Evolutionary conservation across 2,329 filamentous ascomycete genomes (phyloP), one percentile per base, ranked within the genome.

Genomic region (Aureobasidium musti): DNA sequence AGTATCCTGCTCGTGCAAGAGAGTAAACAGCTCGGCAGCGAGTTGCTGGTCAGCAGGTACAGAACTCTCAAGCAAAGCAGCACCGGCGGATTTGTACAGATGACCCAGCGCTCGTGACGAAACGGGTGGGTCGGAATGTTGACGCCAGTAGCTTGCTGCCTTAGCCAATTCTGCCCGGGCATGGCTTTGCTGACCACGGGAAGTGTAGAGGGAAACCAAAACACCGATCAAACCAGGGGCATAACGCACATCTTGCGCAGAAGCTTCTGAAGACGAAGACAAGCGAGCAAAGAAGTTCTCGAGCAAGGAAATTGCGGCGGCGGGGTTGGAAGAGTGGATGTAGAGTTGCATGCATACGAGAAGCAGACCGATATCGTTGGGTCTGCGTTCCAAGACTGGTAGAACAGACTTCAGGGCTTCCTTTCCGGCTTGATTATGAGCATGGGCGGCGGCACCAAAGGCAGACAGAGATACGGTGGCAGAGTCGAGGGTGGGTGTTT

Each of bases 211-310:
- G 2, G 91, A 88, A 11, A 96, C 89, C 3, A 91, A 82, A 1
- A 94, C 82, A 0, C 91, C 92, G 33, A 98, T 85, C 1, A 99
- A 82, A 2, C 94, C 94, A 0, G 95, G 94, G 30, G 91, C 89
- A 76, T 89, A 95, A 13, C 93, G 89, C 30, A 90, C 86, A 71
- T 92, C 87, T 66, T 87, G 82, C 67, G 89, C 83, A 19, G 84
- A 81, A 2, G 83, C 74, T 0, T 81, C 79, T 6, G 77, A 82
- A 3, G 86, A 86, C 56, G 86, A 78, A 72, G 94, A 91, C 1
- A 97, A 82, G 11, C 85, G 85, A 69, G 84, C 84, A 65, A 97
- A 84, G 74, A 95, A 93, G 1, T 84, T 81, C 74, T 96, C 90
- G 2, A 97, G 81, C 6, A 91, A 82, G n/a, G 83, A 81, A 41